A percentile compares a stretch with the other conserved stretches of the same genome.
These are phyloP conservation scores for Trifolium subterraneum DNA, from an alignment of 306 rosid genomes.

Conservation along the genomic window DNA sequence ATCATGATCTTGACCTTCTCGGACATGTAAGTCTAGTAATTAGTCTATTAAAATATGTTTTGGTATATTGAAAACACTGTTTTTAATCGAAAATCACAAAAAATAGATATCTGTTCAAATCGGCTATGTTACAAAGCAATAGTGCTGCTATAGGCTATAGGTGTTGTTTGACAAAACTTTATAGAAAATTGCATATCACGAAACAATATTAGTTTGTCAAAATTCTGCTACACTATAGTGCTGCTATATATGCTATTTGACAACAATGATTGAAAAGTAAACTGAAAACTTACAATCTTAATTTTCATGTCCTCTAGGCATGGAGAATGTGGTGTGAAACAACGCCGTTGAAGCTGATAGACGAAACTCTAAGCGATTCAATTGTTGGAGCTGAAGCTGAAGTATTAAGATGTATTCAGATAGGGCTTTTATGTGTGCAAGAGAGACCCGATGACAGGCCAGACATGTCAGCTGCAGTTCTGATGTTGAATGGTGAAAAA, in stretches of 20 bases:
- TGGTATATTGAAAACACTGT: not conserved
- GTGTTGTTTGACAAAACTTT: not conserved
- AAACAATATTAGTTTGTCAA: too few species aligned
- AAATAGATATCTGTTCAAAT: not conserved
- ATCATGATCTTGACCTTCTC: conserved; percentile 50
- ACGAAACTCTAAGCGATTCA: conserved; percentile 31
- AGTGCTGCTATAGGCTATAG: too few species aligned
- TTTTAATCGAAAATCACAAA: not conserved
- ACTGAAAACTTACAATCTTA: conserved; percentile 19
- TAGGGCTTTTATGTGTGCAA: conserved; percentile 49
- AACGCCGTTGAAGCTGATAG: conserved; percentile 40
- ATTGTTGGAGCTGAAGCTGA: conserved; percentile 5
- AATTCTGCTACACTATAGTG: not conserved
- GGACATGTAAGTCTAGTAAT: conserved; percentile 55
- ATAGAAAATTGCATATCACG: too few species aligned
- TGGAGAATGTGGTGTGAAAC: conserved; percentile 50
- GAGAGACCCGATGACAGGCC: conserved; percentile 52
- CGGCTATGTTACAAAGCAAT: not conserved
- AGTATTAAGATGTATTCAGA: conserved; percentile 42
- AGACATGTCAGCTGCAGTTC: conserved; percentile 43
- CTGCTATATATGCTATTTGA: not conserved
- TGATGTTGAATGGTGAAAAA: conserved; percentile 53
- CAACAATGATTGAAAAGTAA: not conserved
- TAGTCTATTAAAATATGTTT: conserved; percentile 4
- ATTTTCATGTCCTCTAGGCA: conserved; percentile 37